phyloP scores from a whole-genome alignment of 108 stramenopile genomes.

The Hondaea fermentalgiana region DNA sequence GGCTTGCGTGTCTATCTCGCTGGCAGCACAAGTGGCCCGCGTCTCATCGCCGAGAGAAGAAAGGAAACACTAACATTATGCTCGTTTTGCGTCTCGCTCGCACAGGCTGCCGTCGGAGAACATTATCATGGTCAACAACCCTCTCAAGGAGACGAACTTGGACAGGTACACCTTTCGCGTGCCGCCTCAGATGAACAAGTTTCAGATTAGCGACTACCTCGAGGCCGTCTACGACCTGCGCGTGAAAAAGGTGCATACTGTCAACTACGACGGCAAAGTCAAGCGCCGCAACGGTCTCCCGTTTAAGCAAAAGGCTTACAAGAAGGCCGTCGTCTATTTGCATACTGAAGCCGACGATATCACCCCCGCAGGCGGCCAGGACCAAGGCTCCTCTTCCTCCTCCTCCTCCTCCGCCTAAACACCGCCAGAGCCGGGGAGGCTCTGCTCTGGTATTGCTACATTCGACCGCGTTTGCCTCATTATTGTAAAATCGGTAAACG shows the following conservation, averaged over 20 bases:
- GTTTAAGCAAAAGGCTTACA: neutral
- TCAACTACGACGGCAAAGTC: neutral
- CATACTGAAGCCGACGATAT: neutral
- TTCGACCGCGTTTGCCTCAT: too few species aligned
- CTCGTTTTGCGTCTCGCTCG: too few species aligned
- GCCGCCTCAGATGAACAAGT: neutral
- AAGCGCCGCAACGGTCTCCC: neutral
- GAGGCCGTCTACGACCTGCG: neutral
- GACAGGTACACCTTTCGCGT: neutral
- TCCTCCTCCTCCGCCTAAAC: too few species aligned
- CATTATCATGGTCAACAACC: neutral
- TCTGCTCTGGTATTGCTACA: too few species aligned
- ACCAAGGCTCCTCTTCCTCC: too few species aligned
- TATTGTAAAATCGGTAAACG: too few species aligned
- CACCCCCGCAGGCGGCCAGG: too few species aligned
- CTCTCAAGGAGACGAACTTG: neutral
- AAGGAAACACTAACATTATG: too few species aligned
- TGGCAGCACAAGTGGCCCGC: too few species aligned
- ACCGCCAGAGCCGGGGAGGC: too few species aligned
- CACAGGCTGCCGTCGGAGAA: conserved; percentile 1
- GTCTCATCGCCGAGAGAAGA: too few species aligned
- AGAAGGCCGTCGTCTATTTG: neutral
- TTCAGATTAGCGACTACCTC: neutral
- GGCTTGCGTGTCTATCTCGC: too few species aligned
- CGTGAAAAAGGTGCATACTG: neutral